A percentile compares a stretch with the other conserved stretches of the same genome.
phyloP scores from a whole-genome alignment of 2,329 filamentous ascomycete species.

The Ceratocystis lukuohia region DNA sequence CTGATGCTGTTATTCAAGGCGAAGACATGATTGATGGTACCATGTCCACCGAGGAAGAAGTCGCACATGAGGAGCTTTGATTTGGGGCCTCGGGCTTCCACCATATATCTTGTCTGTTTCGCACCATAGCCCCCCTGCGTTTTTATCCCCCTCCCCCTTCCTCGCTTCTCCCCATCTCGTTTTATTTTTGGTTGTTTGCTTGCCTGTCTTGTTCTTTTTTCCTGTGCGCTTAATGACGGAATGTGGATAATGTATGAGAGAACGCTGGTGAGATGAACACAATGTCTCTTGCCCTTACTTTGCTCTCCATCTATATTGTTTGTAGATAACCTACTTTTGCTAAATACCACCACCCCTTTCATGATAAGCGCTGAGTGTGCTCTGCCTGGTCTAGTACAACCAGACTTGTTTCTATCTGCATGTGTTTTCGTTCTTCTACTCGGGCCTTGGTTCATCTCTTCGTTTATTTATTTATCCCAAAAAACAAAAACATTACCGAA shows the following conservation, averaged over 20 bases:
- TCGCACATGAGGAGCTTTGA: constrained; percentile 4
- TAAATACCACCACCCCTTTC: constrained; percentile 3
- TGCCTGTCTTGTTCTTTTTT: not conserved
- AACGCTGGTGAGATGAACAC: not conserved
- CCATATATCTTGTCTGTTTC: not conserved
- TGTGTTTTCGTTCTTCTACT: not conserved
- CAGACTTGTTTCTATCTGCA: not conserved
- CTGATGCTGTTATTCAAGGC: not conserved
- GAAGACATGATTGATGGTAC: not conserved
- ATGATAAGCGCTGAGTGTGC: not conserved
- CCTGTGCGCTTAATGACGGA: not conserved
- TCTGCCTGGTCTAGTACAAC: not conserved
- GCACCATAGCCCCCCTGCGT: not conserved
- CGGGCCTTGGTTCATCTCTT: constrained; percentile 1
- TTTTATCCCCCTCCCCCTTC: not conserved
- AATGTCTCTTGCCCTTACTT: not conserved
- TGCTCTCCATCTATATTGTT: constrained; percentile 2
- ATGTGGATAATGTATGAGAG: constrained; percentile 5
- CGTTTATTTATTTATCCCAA: constrained; percentile 7
- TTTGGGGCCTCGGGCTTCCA: not conserved
- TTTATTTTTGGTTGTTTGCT: not conserved
- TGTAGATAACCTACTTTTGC: constrained; percentile 4
- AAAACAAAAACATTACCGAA: constrained; percentile 1
- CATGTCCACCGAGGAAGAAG: not conserved
- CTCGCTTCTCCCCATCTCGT: not conserved